phyloP scores from a whole-genome alignment of 129 eudicot genomes.

The Helichrysum umbraculigerum region DNA sequence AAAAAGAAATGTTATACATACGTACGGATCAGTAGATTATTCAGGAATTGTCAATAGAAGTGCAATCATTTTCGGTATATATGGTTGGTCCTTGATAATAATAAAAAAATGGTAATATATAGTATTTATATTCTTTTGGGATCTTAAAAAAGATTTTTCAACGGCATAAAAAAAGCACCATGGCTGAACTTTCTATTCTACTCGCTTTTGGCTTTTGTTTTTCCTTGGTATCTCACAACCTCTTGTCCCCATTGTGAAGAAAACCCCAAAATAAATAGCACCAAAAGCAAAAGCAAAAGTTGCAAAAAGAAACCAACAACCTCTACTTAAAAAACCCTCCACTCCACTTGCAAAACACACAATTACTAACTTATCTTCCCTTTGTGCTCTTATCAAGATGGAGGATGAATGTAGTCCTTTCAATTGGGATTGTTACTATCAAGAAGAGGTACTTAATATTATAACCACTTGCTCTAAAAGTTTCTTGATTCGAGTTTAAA shows the following conservation, averaged over 20 bases:
- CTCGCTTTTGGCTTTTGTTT: conserved; percentile 35
- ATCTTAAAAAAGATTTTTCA: conserved; percentile 43
- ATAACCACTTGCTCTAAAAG: not conserved
- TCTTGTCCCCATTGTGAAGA: conserved; percentile 33
- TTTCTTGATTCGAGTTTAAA: conserved; percentile 9
- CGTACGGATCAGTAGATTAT: not conserved
- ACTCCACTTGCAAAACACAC: conserved; percentile 38
- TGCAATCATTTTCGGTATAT: conserved; percentile 11
- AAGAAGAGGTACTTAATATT: conserved; percentile 53
- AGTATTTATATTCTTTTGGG: conserved; percentile 29
- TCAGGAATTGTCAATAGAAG: not conserved
- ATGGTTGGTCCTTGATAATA: not conserved
- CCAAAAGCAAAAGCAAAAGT: conserved; percentile 44
- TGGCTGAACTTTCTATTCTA: conserved; percentile 38
- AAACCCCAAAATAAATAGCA: conserved; percentile 31
- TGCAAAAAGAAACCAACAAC: conserved; percentile 33
- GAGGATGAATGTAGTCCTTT: conserved; percentile 78
- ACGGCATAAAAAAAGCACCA: conserved; percentile 33
- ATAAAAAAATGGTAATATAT: not conserved
- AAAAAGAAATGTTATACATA: too few species aligned
- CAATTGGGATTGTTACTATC: conserved; percentile 69
- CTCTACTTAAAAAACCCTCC: conserved; percentile 42
- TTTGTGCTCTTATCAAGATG: conserved; percentile 44
- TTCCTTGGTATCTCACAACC: conserved; percentile 36
- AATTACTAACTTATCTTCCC: conserved; percentile 29